Evolutionary conservation across 78 protist species (phyloP).

Genomic region (Protostelium mycophagum): DNA sequence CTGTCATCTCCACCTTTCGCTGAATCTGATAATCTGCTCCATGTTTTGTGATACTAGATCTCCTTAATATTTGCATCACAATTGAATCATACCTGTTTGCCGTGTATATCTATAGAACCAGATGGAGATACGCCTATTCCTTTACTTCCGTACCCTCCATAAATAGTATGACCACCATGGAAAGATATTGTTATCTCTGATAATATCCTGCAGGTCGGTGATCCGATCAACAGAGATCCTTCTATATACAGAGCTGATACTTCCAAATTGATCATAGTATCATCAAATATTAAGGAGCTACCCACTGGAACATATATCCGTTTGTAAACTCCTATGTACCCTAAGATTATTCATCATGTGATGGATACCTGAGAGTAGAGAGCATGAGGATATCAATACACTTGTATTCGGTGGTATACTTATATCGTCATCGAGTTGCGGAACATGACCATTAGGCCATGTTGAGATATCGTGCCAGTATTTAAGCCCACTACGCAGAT

Average conservation of each 20-base stretch:
- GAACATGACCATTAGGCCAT: conserved; percentile 38
- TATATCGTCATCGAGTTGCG: conserved; percentile 13
- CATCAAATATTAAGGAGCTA: conserved; percentile 20
- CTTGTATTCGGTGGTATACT: conserved; percentile 20
- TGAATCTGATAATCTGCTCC: conserved; percentile 57
- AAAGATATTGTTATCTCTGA: conserved; percentile 13
- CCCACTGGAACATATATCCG: conserved; percentile 21
- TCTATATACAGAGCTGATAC: conserved; percentile 19
- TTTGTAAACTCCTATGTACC: background rate
- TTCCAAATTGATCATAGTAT: conserved; percentile 13
- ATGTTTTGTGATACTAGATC: conserved; percentile 45
- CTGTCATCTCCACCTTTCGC: conserved; percentile 28
- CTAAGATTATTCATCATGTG: background rate
- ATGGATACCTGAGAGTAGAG: background rate
- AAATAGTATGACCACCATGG: conserved; percentile 16
- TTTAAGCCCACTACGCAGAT: background rate
- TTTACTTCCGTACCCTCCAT: conserved; percentile 20
- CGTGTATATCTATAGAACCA: conserved; percentile 37
- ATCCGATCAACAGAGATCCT: conserved; percentile 35
- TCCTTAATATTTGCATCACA: background rate
- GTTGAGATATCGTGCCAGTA: conserved; percentile 57
- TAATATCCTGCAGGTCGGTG: conserved; percentile 18
- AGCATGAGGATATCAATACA: conserved; percentile 36
- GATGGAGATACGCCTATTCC: conserved; percentile 43
- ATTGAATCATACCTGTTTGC: conserved; percentile 15